A percentile compares a stretch with the other conserved stretches of the same genome.
phyloP scores from a whole-genome alignment of 306 rosid genomes.

The Potentilla sterilis region DNA sequence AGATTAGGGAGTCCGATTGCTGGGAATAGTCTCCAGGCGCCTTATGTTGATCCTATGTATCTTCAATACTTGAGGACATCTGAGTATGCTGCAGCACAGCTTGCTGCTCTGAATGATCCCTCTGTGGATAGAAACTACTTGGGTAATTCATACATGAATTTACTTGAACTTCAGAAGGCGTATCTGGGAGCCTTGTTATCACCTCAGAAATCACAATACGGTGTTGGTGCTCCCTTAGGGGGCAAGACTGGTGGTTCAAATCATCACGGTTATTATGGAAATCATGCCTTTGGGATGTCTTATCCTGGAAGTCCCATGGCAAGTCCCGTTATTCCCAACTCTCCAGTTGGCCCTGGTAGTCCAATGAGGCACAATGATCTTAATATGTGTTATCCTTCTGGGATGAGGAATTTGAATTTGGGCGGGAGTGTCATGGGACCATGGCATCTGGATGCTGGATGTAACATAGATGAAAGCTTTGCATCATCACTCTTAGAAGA shows the following conservation, averaged over 20 bases:
- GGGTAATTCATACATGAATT: slow-evolving; percentile 69
- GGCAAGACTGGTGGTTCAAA: slow-evolving; percentile 69
- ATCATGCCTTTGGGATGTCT: slow-evolving; percentile 71
- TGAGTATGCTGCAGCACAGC: slow-evolving; percentile 83
- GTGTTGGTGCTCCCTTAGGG: slow-evolving; percentile 50
- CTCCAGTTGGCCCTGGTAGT: slow-evolving; percentile 90
- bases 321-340: slow-evolving; percentile 55
- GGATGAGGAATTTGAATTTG: slow-evolving; percentile 78
- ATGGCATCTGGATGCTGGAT: slow-evolving; percentile 75
- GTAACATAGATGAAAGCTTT: slow-evolving; percentile 61
- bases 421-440: slow-evolving; percentile 68
- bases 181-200: slow-evolving; percentile 63
- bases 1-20: slow-evolving; percentile 69
- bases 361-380: slow-evolving; percentile 81
- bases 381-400: slow-evolving; percentile 73
- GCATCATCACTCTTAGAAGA: slow-evolving; percentile 82
- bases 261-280: slow-evolving; percentile 79
- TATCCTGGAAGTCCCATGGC: slow-evolving; percentile 91
- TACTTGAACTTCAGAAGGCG: slow-evolving; percentile 84
- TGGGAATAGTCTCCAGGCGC: slow-evolving; percentile 68
- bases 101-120: slow-evolving; percentile 69
- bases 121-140: slow-evolving; percentile 67
- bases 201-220: slow-evolving; percentile 84
- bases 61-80: slow-evolving; percentile 81
- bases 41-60: slow-evolving; percentile 81